phyloP scores from a whole-genome alignment of 2,329 filamentous ascomycete genomes.

The Aspergillus cejpii region DNA sequence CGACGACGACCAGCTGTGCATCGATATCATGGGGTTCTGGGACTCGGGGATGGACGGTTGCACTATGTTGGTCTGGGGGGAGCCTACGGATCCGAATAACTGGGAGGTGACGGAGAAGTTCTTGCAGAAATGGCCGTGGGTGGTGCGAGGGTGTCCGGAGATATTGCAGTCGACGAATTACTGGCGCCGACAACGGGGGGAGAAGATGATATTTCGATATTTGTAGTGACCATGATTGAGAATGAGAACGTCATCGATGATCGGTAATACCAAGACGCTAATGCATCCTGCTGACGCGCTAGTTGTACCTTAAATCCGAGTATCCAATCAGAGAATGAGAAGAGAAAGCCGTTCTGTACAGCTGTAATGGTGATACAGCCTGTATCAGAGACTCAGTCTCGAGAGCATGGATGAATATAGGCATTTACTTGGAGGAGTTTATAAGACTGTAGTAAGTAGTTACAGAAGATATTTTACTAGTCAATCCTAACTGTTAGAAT shows the following conservation, averaged over 20 bases:
- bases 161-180: conserved; percentile 22
- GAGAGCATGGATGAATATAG: too few species aligned
- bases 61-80: conserved; percentile 46
- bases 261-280: conserved; percentile 8
- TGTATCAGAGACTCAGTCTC: too few species aligned
- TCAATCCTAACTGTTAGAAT: too few species aligned
- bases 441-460: too few species aligned
- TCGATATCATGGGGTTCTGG: conserved; percentile 36
- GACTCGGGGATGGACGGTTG: conserved; percentile 18
- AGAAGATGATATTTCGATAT: conserved; percentile 25
- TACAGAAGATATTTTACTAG: too few species aligned
- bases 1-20: conserved; percentile 34
- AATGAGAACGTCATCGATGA: too few species aligned
- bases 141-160: conserved; percentile 23
- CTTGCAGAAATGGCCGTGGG: conserved; percentile 41
- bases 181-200: conserved; percentile 23
- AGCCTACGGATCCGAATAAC: conserved; percentile 39
- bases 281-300: conserved; percentile 15
- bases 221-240: not conserved
- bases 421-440: too few species aligned
- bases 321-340: not conserved
- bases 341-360: too few species aligned
- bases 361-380: too few species aligned
- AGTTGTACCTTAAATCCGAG: conserved; percentile 3
- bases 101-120: conserved; percentile 48